These are phyloP conservation scores for Clavispora phyllophila DNA, from an alignment of 805 yeast genomes.

Conservation along the genomic window DNA sequence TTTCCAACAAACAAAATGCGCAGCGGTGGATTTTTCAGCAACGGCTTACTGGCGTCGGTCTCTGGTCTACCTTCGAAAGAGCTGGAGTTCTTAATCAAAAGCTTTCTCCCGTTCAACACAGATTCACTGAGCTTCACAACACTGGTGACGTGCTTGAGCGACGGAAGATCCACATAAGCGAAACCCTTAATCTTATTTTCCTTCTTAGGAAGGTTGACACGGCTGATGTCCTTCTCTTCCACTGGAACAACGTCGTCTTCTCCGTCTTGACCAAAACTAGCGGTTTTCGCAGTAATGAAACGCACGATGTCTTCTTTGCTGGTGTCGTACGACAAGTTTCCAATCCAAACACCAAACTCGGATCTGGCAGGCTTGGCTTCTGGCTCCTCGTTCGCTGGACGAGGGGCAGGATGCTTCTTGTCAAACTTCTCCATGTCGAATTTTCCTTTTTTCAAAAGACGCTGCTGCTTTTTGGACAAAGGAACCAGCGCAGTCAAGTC, in stretches of 20 bases:
- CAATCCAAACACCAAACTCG: conserved; percentile 86
- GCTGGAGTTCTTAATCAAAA: conserved; percentile 75
- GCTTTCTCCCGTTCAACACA: conserved; percentile 74
- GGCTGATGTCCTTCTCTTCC: conserved; percentile 54
- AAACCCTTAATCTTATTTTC: conserved; percentile 74
- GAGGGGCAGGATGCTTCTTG: conserved; percentile 32
- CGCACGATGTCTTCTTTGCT: conserved; percentile 64
- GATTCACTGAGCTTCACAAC: conserved; percentile 68
- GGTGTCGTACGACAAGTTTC: conserved; percentile 84
- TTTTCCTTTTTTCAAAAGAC: conserved; percentile 77
- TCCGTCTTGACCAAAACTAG: conserved; percentile 24
- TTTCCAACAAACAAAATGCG: conserved; percentile 90
- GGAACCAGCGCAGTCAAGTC: conserved; percentile 55
- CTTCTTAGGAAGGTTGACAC: conserved; percentile 78
- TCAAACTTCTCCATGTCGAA: conserved; percentile 57
- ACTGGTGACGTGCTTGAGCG: conserved; percentile 52
- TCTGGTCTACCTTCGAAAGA: conserved; percentile 86
- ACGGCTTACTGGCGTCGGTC: conserved; percentile 37
- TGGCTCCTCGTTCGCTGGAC: conserved; percentile 31
- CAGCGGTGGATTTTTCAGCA: conserved; percentile 80
- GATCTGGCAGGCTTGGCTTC: conserved; percentile 36
- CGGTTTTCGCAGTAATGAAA: conserved; percentile 59
- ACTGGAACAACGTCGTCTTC: conserved; percentile 29
- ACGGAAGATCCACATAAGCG: conserved; percentile 80
- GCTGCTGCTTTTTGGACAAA: conserved; percentile 84